Evolutionary conservation across 228 moss, liverwort and hornwort genomes (phyloP).

Genomic region (Sphagnum magellanicum): DNA sequence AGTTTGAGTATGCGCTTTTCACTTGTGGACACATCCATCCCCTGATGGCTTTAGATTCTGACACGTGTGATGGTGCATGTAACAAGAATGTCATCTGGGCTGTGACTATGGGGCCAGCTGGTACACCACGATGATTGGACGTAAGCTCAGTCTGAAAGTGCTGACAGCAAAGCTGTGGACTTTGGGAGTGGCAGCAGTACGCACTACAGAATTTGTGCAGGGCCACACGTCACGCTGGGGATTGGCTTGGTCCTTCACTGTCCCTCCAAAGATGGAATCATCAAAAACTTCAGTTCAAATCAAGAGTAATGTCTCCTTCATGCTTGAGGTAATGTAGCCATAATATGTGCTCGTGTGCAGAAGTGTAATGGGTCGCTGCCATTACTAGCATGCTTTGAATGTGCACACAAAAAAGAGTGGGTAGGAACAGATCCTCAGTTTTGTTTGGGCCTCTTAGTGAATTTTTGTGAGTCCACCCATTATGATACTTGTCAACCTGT

Average conservation of each 20-base stretch:
- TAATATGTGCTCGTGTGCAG: neutral
- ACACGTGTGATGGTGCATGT: neutral
- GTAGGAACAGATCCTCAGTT: neutral
- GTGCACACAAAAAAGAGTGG: neutral
- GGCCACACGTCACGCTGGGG: slow-evolving; percentile 96
- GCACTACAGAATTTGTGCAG: slow-evolving; percentile 95
- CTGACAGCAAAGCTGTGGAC: slow-evolving; percentile 63
- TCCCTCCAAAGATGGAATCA: slow-evolving; percentile 26
- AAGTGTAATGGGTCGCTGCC: neutral
- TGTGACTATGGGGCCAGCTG: slow-evolving; percentile 42
- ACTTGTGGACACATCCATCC: too few relatives aligned
- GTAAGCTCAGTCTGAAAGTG: slow-evolving; percentile 80
- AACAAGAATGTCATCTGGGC: neutral
- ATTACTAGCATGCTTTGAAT: neutral
- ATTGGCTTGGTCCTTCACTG: slow-evolving; percentile 85
- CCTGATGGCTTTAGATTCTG: neutral
- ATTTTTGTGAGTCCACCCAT: too few relatives aligned
- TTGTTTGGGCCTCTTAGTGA: neutral
- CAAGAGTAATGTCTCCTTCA: slow-evolving; percentile 72
- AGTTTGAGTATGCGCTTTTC: neutral
- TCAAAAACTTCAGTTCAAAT: slow-evolving; percentile 18
- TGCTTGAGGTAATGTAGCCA: slow-evolving; percentile 59
- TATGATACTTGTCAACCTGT: neutral
- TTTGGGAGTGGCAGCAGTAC: slow-evolving; percentile 68
- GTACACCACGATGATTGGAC: slow-evolving; percentile 98